Percentiles rank a stretch among this genome's conserved stretches.
These are phyloP conservation scores for Cucurbita maxima DNA, from an alignment of 306 rosid genomes.

Conservation along the genomic window DNA sequence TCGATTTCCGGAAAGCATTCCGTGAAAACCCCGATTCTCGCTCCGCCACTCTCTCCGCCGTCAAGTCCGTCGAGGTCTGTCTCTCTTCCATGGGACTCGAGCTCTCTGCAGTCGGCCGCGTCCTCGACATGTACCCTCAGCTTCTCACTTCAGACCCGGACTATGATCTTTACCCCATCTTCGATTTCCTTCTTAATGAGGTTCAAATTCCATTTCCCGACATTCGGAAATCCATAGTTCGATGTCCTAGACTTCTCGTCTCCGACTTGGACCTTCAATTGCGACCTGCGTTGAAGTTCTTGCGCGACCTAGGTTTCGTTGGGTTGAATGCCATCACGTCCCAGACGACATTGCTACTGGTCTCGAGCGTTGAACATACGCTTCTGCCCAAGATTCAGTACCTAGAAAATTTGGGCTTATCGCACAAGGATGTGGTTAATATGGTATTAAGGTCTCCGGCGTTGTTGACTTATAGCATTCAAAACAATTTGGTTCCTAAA, in stretches of 20 bases:
- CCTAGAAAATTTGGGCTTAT: constrained; percentile 33
- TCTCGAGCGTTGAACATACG: constrained; percentile 29
- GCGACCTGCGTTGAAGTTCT: constrained; percentile 25
- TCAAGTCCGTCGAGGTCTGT: constrained; percentile 44
- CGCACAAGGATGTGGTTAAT: constrained; percentile 26
- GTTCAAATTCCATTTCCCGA: constrained; percentile 42
- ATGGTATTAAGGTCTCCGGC: constrained; percentile 75
- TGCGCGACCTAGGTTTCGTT: constrained; percentile 23
- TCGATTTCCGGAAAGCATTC: constrained; percentile 49
- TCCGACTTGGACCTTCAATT: constrained; percentile 34
- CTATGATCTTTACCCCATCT: constrained; percentile 46
- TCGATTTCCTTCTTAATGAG: constrained; percentile 65
- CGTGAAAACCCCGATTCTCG: constrained; percentile 45
- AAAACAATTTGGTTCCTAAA: constrained; percentile 43
- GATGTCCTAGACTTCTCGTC: constrained; percentile 64
- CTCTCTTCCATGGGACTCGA: constrained; percentile 55
- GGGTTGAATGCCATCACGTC: constrained; percentile 19
- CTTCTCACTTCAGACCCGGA: constrained; percentile 65
- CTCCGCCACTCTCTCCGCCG: constrained; percentile 29
- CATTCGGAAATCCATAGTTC: constrained; percentile 32
- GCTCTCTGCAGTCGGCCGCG: constrained; percentile 39
- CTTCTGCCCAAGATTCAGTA: constrained; percentile 31
- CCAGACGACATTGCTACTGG: constrained; percentile 27
- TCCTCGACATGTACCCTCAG: constrained; percentile 66
- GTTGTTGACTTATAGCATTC: constrained; percentile 43